A percentile compares a stretch with the other conserved stretches of the same genome.
These are phyloP conservation scores for Fusarium praegraminearum DNA, from an alignment of 2,329 filamentous ascomycete species.

Conservation along the genomic window DNA sequence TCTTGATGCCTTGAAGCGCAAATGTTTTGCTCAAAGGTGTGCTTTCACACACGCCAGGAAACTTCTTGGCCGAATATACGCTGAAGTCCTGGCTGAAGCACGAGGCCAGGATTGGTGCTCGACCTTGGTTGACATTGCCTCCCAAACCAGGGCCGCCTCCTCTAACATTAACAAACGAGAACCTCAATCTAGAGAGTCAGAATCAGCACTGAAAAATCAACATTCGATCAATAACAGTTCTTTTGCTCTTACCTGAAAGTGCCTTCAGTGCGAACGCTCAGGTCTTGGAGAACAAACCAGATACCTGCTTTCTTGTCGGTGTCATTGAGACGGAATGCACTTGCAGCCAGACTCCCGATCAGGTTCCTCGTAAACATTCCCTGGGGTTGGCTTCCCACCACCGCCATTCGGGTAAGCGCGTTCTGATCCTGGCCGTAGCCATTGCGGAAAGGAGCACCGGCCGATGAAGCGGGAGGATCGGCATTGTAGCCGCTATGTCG, in stretches of 20 bases:
- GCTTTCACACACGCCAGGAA: constrained; percentile 95
- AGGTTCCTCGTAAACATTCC: constrained; percentile 96
- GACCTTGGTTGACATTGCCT: constrained; percentile 74
- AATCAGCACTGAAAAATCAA: constrained; percentile 31
- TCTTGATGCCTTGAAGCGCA: constrained; percentile 94
- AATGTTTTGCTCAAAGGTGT: constrained; percentile 93
- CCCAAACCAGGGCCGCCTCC: constrained; percentile 56
- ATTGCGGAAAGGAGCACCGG: constrained; percentile 49
- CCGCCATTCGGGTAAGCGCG: constrained; percentile 51
- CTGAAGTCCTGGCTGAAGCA: constrained; percentile 91
- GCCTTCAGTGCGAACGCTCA: constrained; percentile 94
- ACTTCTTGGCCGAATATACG: constrained; percentile 97
- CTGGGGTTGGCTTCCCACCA: constrained; percentile 65
- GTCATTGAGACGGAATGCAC: constrained; percentile 86
- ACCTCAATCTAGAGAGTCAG: constrained; percentile 63
- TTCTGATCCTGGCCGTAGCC: constrained; percentile 50
- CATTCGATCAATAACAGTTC: not conserved
- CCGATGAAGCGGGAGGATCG: constrained; percentile 46
- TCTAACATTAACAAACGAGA: constrained; percentile 88
- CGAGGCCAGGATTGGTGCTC: constrained; percentile 84
- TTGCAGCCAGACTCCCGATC: constrained; percentile 90
- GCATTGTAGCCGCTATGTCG: constrained; percentile 50
- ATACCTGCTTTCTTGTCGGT: constrained; percentile 84
- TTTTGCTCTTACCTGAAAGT: constrained; percentile 76
- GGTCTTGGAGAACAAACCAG: constrained; percentile 96